phyloP scores from a whole-genome alignment of 495 filamentous ascomycete genomes.

The Lepidopterella palustris region DNA sequence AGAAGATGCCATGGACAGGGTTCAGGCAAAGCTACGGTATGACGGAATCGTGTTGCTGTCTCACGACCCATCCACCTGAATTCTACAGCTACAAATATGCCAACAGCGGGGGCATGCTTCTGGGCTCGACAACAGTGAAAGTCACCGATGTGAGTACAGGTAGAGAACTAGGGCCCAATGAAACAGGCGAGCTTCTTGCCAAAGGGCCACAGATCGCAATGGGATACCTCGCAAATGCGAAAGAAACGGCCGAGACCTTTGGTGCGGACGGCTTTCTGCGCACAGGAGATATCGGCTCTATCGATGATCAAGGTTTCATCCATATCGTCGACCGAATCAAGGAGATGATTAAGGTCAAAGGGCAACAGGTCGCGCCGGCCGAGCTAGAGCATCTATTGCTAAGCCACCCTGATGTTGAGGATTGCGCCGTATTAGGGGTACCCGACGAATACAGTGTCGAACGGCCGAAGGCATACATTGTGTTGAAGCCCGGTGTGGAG shows the following conservation, averaged over 20 bases:
- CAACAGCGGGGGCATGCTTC: constrained; percentile 54
- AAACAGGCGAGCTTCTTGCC: constrained; percentile 57
- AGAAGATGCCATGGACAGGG: constrained; percentile 54
- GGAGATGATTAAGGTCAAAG: constrained; percentile 73
- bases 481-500: constrained; percentile 40
- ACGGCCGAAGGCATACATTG: constrained; percentile 57
- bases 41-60: constrained; percentile 59
- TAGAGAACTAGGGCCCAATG: constrained; percentile 40
- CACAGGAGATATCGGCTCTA: constrained; percentile 60
- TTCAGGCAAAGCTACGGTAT: constrained; percentile 67
- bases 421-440: constrained; percentile 53
- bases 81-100: constrained; percentile 52
- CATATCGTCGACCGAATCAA: constrained; percentile 71
- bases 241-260: constrained; percentile 54
- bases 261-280: constrained; percentile 55
- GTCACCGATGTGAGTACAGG: constrained; percentile 50
- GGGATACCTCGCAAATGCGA: constrained; percentile 51
- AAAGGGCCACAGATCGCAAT: constrained; percentile 53
- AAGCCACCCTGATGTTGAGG: constrained; percentile 51
- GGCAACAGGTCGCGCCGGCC: constrained; percentile 62
- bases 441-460: constrained; percentile 58
- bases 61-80: constrained; percentile 51
- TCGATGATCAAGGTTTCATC: constrained; percentile 53
- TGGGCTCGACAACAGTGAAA: constrained; percentile 54
- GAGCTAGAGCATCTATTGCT: constrained; percentile 61